Evolutionary conservation across 768 basidiomycete species (phyloP).

Genomic region (Butyriboletus loyo): DNA sequence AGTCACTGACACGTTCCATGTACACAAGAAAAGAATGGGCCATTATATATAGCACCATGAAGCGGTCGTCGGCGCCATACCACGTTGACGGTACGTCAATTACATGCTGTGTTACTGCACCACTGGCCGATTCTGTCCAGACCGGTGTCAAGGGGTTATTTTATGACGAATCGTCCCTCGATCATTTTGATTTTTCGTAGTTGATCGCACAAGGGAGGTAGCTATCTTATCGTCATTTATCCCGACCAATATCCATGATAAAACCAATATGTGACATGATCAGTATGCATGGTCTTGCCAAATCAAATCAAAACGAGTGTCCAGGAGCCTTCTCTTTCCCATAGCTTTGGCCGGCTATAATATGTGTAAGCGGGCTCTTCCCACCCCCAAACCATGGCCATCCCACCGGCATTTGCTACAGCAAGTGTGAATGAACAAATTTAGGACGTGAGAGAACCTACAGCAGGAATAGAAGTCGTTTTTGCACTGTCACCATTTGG

Average conservation of each 20-base stretch:
- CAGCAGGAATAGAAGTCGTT: slow-evolving; percentile 97
- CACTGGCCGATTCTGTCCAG: not conserved
- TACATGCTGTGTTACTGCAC: not conserved
- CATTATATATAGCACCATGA: too few relatives aligned
- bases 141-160: not conserved
- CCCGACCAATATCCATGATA: not conserved
- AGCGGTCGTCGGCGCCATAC: not conserved
- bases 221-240: not conserved
- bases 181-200: too few relatives aligned
- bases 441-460: slow-evolving; percentile 44
- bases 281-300: not conserved
- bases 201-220: not conserved
- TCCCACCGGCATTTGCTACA: slow-evolving; percentile 99
- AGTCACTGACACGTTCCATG: too few relatives aligned
- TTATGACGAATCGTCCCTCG: too few relatives aligned
- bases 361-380: too few relatives aligned
- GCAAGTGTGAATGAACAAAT: not conserved
- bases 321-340: slow-evolving; percentile 98
- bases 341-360: too few relatives aligned
- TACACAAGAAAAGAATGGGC: too few relatives aligned
- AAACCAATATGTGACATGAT: too few relatives aligned
- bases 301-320: slow-evolving; percentile 63
- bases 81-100: slow-evolving; percentile 1
- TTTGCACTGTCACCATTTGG: slow-evolving; percentile 98
- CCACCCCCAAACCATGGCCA: slow-evolving; percentile 76